phyloP scores from a whole-genome alignment of 371 early-diverging fungal genomes.

The Lichtheimia ornata region DNA sequence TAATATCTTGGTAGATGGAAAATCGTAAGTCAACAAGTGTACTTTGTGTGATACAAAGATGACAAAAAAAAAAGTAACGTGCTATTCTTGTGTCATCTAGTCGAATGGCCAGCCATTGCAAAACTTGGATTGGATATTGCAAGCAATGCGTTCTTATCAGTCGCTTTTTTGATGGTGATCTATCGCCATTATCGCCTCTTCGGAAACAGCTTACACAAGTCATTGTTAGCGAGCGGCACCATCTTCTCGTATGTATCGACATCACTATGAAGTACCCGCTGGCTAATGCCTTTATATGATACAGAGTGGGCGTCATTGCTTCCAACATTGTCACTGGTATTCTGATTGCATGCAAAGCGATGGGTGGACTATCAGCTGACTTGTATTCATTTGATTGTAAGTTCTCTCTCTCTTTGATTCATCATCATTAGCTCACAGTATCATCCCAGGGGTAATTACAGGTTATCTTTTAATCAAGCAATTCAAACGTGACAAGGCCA shows the following conservation, averaged over 20 bases:
- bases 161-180: conserved; percentile 42
- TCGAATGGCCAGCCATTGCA: conserved; percentile 51
- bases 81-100: conserved; percentile 8
- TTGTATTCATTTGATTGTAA: conserved; percentile 52
- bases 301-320: conserved; percentile 42
- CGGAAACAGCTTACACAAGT: conserved; percentile 37
- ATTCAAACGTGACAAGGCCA: conserved; percentile 23
- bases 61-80: not conserved
- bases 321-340: conserved; percentile 41
- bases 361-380: conserved; percentile 43
- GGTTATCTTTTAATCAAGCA: conserved; percentile 42
- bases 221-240: conserved; percentile 35
- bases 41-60: not conserved
- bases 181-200: conserved; percentile 38
- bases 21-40: conserved; percentile 24
- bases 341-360: conserved; percentile 31
- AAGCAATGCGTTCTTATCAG: conserved; percentile 41
- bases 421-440: not conserved
- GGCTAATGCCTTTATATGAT: not conserved
- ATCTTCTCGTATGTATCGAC: conserved; percentile 39
- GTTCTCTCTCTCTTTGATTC: not conserved
- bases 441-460: conserved; percentile 37
- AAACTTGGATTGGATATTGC: conserved; percentile 42
- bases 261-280: not conserved
- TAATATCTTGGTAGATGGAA: conserved; percentile 20